phyloP scores from a whole-genome alignment of 2,329 filamentous ascomycete genomes.

The Dactylellina leptospora region DNA sequence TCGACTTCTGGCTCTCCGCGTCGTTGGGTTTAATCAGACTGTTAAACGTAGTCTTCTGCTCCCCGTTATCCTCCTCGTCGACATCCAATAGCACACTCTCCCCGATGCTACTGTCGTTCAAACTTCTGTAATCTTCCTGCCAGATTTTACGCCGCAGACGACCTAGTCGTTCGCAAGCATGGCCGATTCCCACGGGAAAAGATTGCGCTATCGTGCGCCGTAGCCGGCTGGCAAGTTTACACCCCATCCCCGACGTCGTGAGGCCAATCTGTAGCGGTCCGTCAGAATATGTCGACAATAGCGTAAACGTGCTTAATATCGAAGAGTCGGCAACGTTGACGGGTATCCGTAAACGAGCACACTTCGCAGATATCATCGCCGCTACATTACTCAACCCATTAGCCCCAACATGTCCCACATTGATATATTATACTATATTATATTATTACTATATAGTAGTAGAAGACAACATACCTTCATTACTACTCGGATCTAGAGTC shows the following conservation, averaged over 20 bases:
- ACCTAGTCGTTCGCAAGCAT: constrained; percentile 79
- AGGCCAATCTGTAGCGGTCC: constrained; percentile 94
- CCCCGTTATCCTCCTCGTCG: constrained; percentile 69
- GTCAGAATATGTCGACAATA: constrained; percentile 87
- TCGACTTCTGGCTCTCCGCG: constrained; percentile 75
- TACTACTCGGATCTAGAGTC: constrained; percentile 67
- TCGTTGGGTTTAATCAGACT: constrained; percentile 79
- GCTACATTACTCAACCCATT: constrained; percentile 63
- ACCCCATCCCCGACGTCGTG: constrained; percentile 92
- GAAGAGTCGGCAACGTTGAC: constrained; percentile 92
- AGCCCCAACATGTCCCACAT: too few relatives aligned
- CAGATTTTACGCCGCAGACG: constrained; percentile 75
- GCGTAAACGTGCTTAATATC: constrained; percentile 83
- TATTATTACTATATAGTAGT: too few relatives aligned
- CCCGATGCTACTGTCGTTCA: constrained; percentile 60
- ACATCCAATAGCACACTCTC: constrained; percentile 57
- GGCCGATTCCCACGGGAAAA: constrained; percentile 77
- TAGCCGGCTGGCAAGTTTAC: constrained; percentile 89
- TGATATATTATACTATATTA: too few relatives aligned
- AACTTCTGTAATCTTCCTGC: constrained; percentile 71
- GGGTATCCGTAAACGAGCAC: constrained; percentile 81
- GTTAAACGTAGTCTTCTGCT: constrained; percentile 86
- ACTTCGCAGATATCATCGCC: constrained; percentile 75
- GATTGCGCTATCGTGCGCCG: constrained; percentile 84
- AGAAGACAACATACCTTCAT: constrained; percentile 57